These are phyloP conservation scores for Verbena officinalis DNA, from an alignment of 257 asterid species.

Conservation along the genomic window DNA sequence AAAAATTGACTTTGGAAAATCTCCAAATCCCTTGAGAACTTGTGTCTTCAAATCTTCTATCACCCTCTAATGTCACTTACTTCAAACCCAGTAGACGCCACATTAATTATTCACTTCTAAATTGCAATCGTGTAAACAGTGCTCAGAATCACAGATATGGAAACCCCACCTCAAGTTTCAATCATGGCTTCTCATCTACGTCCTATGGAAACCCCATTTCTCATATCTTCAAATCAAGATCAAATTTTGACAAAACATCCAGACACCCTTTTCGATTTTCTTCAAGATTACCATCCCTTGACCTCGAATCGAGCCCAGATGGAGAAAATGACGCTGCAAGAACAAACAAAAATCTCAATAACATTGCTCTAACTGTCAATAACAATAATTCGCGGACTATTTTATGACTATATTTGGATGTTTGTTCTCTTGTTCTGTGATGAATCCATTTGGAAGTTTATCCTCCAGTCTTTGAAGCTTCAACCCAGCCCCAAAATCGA, in stretches of 20 bases:
- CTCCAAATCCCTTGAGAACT: background rate
- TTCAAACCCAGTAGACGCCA: background rate
- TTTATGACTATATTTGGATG: background rate
- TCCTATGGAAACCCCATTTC: too few relatives aligned
- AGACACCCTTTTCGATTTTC: background rate
- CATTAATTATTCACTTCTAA: background rate
- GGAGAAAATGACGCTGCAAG: background rate
- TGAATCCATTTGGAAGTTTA: background rate
- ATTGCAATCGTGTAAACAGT: background rate
- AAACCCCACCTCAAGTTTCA: background rate
- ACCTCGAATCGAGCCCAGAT: background rate
- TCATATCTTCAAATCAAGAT: background rate
- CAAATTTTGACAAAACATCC: background rate
- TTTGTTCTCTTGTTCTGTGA: too few relatives aligned
- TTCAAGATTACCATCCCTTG: background rate
- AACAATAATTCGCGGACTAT: background rate
- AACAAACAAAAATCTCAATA: background rate
- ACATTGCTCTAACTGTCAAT: background rate
- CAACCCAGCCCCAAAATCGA: background rate
- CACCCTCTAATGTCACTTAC: background rate
- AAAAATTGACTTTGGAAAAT: background rate
- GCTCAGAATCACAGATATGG: background rate
- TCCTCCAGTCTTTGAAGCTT: background rate
- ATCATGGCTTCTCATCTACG: background rate
- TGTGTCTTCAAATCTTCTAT: background rate